Conservation (phyloP, 768 basidiomycete genomes). For the Boletus rex-veris region DNA sequence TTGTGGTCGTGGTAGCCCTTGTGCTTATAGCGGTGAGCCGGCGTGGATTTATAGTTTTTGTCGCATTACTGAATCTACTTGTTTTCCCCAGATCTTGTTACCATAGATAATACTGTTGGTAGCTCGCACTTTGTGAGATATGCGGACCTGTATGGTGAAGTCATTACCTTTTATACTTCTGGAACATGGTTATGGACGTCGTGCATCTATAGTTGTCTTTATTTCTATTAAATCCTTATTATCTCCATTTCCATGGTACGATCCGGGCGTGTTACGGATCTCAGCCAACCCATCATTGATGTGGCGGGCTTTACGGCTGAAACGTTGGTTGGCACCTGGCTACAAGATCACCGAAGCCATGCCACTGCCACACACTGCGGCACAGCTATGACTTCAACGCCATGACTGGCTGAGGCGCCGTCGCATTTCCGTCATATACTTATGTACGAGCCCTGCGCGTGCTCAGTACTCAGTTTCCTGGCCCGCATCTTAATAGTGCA, state of each 20-base stretch:
- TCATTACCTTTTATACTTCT: not conserved
- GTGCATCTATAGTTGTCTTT: slow-evolving; percentile 20
- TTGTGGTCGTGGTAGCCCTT: slow-evolving; percentile 81
- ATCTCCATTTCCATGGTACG: not conserved
- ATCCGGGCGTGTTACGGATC: not conserved
- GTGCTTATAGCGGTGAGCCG: slow-evolving; percentile 87
- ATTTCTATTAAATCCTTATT: slow-evolving; percentile 24
- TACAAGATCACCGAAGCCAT: too few relatives aligned
- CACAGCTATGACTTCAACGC: not conserved
- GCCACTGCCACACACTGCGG: too few relatives aligned
- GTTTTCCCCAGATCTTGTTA: slow-evolving; percentile 19
- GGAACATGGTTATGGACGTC: slow-evolving; percentile 14
- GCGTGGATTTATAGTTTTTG: not conserved
- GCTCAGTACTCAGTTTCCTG: too few relatives aligned
- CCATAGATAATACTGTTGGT: slow-evolving; percentile 13
- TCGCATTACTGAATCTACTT: not conserved
- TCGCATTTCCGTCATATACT: too few relatives aligned
- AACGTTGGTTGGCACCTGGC: not conserved
- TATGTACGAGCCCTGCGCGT: too few relatives aligned
- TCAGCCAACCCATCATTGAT: too few relatives aligned
- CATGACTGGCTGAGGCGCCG: too few relatives aligned
- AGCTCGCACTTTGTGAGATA: not conserved
- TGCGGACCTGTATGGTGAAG: slow-evolving; percentile 7
- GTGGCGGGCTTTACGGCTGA: not conserved
- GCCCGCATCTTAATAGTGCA: not conserved